Percentiles rank a stretch among this genome's conserved stretches.
Conservation (phyloP, 1,284 basidiomycete genomes). For the Cryptococcus sp. region DNA sequence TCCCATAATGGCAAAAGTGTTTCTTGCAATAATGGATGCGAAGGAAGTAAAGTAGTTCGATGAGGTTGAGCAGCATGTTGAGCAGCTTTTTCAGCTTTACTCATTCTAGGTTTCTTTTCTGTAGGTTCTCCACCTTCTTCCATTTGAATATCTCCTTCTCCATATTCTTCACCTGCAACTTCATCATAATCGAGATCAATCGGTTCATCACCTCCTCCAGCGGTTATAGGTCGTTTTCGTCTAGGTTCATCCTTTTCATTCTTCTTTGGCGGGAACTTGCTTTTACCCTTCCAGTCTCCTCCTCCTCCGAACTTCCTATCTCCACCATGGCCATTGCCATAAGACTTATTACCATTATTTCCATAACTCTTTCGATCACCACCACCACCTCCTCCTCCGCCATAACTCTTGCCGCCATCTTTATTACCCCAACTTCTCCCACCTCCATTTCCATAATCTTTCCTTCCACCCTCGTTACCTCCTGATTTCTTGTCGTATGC, state of each 20-base stretch:
- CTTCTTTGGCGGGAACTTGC: conserved; percentile 7
- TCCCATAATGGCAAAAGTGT: conserved; percentile 68
- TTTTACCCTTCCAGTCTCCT: not conserved
- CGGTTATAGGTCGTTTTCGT: conserved; percentile 36
- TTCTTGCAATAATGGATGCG: conserved; percentile 64
- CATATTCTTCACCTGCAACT: conserved; percentile 37
- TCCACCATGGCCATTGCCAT: not conserved
- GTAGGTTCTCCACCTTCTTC: conserved; percentile 4
- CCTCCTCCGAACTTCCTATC: not conserved
- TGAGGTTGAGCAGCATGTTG: conserved; percentile 46
- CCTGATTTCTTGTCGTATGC: not conserved
- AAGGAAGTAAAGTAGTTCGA: conserved; percentile 69
- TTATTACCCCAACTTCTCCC: not conserved
- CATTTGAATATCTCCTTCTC: conserved; percentile 18
- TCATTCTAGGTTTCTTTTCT: conserved; percentile 32
- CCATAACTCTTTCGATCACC: not conserved
- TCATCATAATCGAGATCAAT: conserved; percentile 38
- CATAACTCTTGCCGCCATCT: not conserved
- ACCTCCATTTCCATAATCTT: not conserved
- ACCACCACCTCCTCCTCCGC: not conserved
- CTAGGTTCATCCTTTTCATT: conserved; percentile 17
- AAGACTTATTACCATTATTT: not conserved
- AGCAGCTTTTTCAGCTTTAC: conserved; percentile 39
- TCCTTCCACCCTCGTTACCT: not conserved
- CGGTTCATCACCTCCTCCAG: conserved; percentile 32